Evolutionary conservation across 768 basidiomycete species (phyloP).

Genomic region (Pulveroboletus sp.): DNA sequence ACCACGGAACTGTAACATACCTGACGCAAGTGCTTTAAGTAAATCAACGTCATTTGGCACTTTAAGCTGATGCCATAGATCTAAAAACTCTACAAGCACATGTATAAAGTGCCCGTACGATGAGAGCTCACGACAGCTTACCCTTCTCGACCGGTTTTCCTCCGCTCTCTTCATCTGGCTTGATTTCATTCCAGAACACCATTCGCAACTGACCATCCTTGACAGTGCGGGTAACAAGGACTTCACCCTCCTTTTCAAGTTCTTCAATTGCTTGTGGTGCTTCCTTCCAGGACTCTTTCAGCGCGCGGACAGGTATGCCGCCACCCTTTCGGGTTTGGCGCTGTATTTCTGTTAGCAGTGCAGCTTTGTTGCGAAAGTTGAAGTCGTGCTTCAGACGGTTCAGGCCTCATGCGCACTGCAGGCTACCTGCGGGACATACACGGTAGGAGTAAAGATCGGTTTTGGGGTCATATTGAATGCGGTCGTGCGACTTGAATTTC

Average conservation of each 20-base stretch:
- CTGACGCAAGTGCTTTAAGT: slow-evolving; percentile 68
- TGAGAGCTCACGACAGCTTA: slow-evolving; percentile 25
- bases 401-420: slow-evolving; percentile 1
- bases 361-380: slow-evolving; percentile 78
- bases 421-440: slow-evolving; percentile 37
- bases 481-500: slow-evolving; percentile 78
- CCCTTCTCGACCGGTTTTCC: slow-evolving; percentile 79
- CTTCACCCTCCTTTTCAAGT: slow-evolving; percentile 84
- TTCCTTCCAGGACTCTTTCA: slow-evolving; percentile 92
- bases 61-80: slow-evolving; percentile 80
- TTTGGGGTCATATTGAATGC: slow-evolving; percentile 73
- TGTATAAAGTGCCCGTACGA: slow-evolving; percentile 1
- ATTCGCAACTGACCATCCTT: slow-evolving; percentile 80
- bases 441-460: slow-evolving; percentile 86
- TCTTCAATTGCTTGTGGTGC: slow-evolving; percentile 81
- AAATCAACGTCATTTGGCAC: slow-evolving; percentile 86
- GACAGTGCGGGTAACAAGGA: slow-evolving; percentile 77
- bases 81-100: slow-evolving; percentile 62
- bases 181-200: slow-evolving; percentile 90
- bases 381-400: slow-evolving; percentile 64
- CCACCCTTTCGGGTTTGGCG: slow-evolving; percentile 79
- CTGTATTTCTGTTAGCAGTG: slow-evolving; percentile 81
- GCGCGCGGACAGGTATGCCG: slow-evolving; percentile 74
- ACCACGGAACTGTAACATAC: slow-evolving; percentile 33
- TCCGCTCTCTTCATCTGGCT: slow-evolving; percentile 66